Evolutionary conservation across 495 filamentous ascomycete species (phyloP), one percentile per base, ranked within the genome.

Genomic region (Aspergillus bertholletiae): DNA sequence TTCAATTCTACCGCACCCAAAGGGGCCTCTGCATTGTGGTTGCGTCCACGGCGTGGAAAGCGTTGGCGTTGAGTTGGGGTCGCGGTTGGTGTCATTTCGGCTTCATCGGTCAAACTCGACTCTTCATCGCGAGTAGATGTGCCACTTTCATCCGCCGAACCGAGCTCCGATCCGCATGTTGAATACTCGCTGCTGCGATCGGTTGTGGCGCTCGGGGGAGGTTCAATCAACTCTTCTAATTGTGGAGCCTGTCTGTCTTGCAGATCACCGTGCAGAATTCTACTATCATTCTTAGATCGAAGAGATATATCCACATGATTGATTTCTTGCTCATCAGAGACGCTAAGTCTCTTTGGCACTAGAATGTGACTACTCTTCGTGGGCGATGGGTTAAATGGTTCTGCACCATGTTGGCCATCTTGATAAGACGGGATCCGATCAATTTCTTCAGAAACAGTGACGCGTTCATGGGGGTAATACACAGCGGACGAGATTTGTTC

Each of bases 401-500:
- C 58, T 34, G 63, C 67, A 60, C 52, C 55, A 53, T 64, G 62
- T 53, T 70, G 60, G 23, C 72, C 66, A 53, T 83, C 74, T 54
- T 74, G 66, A 54, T 79, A 74, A 39, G 79, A 70, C 46, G 81
- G 75, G 62, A 67, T 24, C n/a, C 40, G 58, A 44, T 77, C 67
- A 40, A 64, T 60, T 23, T 61, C 73, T 37, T 73, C 71, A 8
- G 67, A 56, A 9, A 70, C 61, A 2, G 65, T 61, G n/a, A 80
- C 80, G 49, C 80, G 80, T 71, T 88, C 84, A 74, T 97, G 94
- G 18, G 94, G 94, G 58, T 94, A 82, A 69, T 97, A 98, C 49
- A 96, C 77, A 11, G 93, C 93, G 37, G 93, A 97, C 8, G 89
- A 92, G 45, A 98, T 97, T 68, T 96, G 90, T 64, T 97, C 94